Percentiles rank a stretch among this genome's conserved stretches.
Conservation (phyloP, 768 basidiomycete genomes). For the Lanmaoa pseudosensibilis region DNA sequence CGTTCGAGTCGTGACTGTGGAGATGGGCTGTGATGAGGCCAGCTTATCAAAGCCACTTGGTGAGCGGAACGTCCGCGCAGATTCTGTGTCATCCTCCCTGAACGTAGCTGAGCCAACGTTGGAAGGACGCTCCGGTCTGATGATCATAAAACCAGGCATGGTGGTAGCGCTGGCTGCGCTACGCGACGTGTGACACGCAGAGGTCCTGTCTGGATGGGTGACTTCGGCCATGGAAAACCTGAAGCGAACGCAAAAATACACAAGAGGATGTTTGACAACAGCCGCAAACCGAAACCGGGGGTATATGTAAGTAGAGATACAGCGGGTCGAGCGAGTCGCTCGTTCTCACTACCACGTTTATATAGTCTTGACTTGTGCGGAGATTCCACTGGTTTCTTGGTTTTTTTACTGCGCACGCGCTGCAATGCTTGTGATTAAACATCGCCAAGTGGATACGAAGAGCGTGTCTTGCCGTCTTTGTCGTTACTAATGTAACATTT, state of each 20-base stretch:
- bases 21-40: slow-evolving; percentile 2
- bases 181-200: not conserved
- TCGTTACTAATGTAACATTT: slow-evolving; percentile 1
- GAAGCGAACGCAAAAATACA: not conserved
- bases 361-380: not conserved
- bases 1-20: slow-evolving; percentile 1
- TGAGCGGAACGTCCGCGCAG: not conserved
- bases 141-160: not conserved
- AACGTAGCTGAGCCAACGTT: not conserved
- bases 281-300: not conserved
- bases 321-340: not conserved
- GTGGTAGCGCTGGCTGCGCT: not conserved
- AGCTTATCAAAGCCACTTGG: slow-evolving; percentile 2
- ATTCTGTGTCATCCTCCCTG: not conserved
- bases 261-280: slow-evolving; percentile 2
- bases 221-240: not conserved
- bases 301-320: not conserved
- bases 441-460: slow-evolving; percentile 2
- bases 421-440: not conserved
- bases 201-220: not conserved
- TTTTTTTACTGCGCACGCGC: slow-evolving; percentile 2
- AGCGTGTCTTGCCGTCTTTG: slow-evolving; percentile 9
- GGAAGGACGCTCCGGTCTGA: not conserved
- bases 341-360: slow-evolving; percentile 10
- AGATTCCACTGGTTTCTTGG: not conserved